Evolutionary conservation across 257 asterid genomes (phyloP).

Genomic region (Solanum neorickii): DNA sequence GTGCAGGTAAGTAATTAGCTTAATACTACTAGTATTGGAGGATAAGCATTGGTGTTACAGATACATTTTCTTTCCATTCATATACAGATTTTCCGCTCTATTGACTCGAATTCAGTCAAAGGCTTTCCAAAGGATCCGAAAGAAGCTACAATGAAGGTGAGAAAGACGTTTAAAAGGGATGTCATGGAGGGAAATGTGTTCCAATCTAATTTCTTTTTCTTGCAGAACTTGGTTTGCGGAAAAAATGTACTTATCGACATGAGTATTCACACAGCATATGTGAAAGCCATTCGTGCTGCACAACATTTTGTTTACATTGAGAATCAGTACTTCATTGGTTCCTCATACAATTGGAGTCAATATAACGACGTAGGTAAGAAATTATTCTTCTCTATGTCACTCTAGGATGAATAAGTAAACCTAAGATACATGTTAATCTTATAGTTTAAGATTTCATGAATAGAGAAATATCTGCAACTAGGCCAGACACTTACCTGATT

Average conservation of each 20-base stretch:
- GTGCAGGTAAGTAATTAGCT: slow-evolving; percentile 46
- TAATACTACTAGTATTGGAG: background rate
- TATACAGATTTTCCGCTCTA: slow-evolving; percentile 82
- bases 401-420: background rate
- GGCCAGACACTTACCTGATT: background rate
- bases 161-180: background rate
- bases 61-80: background rate
- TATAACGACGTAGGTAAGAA: slow-evolving; percentile 69
- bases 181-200: background rate
- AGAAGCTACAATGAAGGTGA: slow-evolving; percentile 60
- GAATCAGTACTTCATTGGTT: slow-evolving; percentile 96
- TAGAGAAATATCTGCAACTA: background rate
- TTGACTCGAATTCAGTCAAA: slow-evolving; percentile 96
- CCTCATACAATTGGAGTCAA: slow-evolving; percentile 84
- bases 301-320: slow-evolving; percentile 90
- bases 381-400: background rate
- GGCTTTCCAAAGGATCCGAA: slow-evolving; percentile 91
- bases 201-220: background rate
- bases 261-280: slow-evolving; percentile 95
- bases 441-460: background rate
- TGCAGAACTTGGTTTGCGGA: slow-evolving; percentile 87
- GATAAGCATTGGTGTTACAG: background rate
- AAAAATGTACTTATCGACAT: slow-evolving; percentile 90
- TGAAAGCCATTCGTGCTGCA: slow-evolving; percentile 89
- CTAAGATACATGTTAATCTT: background rate